A percentile compares a stretch with the other conserved stretches of the same genome.
phyloP scores from a whole-genome alignment of 495 filamentous ascomycete species.

The Penicillium bialowiezense region DNA sequence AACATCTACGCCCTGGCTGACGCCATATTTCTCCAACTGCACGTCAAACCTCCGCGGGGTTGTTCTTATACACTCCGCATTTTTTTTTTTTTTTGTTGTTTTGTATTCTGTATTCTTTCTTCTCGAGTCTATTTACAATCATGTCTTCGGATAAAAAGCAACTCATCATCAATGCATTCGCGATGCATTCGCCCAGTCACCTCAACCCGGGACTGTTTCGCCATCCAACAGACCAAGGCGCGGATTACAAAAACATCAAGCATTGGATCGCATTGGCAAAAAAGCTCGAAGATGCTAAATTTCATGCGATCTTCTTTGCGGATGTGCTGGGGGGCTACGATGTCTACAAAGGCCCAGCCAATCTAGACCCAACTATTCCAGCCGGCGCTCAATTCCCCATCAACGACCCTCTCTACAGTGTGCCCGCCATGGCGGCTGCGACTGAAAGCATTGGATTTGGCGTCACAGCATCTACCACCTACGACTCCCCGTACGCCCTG shows the following conservation, averaged over 20 bases:
- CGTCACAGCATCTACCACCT: conserved; percentile 65
- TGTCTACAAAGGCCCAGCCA: conserved; percentile 57
- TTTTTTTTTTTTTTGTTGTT: neutral
- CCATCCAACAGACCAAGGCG: conserved; percentile 46
- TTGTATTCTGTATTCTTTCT: neutral
- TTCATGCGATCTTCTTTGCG: conserved; percentile 57
- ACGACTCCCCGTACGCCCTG: conserved; percentile 67
- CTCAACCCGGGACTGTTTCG: conserved; percentile 50
- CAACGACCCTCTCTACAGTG: conserved; percentile 48
- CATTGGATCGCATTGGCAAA: conserved; percentile 46
- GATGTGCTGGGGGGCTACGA: conserved; percentile 59
- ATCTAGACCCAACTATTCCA: conserved; percentile 55
- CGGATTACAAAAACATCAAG: conserved; percentile 45
- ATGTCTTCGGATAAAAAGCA: conserved; percentile 41
- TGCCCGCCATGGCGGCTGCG: conserved; percentile 43
- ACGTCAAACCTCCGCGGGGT: conserved; percentile 22
- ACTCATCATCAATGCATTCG: conserved; percentile 58
- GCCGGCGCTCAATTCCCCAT: conserved; percentile 67
- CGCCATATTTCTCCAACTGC: conserved; percentile 30
- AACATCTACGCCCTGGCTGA: conserved; percentile 16
- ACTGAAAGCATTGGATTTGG: conserved; percentile 65
- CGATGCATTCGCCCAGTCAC: conserved; percentile 47
- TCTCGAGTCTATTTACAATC: conserved; percentile 2
- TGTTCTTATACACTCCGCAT: neutral
- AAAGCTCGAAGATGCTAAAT: conserved; percentile 47